phyloP scores from a whole-genome alignment of 225 moss, liverwort and hornwort genomes.

The Anthoceros angustus region DNA sequence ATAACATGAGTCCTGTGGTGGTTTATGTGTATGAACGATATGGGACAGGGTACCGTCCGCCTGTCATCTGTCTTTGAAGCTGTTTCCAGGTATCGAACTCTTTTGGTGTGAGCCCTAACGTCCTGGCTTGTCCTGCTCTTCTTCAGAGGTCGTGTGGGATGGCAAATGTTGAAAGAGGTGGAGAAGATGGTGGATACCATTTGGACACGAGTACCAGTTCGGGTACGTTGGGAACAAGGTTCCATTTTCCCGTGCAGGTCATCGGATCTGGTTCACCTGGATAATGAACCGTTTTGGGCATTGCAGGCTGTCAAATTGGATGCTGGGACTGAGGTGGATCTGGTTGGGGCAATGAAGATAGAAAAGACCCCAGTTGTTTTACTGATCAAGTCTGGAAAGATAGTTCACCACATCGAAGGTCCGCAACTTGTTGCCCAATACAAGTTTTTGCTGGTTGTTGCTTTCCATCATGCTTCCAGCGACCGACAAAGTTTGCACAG shows the following conservation, averaged over 20 bases:
- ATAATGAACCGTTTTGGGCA: neutral
- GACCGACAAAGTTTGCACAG: no score
- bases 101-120: neutral
- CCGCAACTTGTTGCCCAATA: neutral
- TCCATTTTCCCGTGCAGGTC: neutral
- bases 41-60: conserved; percentile 27
- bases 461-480: neutral
- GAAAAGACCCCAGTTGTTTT: conserved; percentile 38
- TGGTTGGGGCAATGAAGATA: conserved; percentile 33
- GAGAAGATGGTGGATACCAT: conserved; percentile 34
- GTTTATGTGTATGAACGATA: conserved; percentile 48
- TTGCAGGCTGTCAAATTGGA: conserved; percentile 51
- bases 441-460: conserved; percentile 1
- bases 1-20: conserved; percentile 31
- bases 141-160: conserved; percentile 33
- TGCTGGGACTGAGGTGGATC: conserved; percentile 35
- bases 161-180: conserved; percentile 43
- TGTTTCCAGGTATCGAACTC: neutral
- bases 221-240: conserved; percentile 12
- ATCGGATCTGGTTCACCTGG: neutral
- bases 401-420: conserved; percentile 32
- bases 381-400: conserved; percentile 47
- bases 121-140: neutral
- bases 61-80: neutral
- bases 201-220: conserved; percentile 52